Percentiles rank a stretch among this genome's conserved stretches.
These are phyloP conservation scores for Tolypocladium tundrense DNA, from an alignment of 2,329 filamentous ascomycete genomes.

Conservation along the genomic window DNA sequence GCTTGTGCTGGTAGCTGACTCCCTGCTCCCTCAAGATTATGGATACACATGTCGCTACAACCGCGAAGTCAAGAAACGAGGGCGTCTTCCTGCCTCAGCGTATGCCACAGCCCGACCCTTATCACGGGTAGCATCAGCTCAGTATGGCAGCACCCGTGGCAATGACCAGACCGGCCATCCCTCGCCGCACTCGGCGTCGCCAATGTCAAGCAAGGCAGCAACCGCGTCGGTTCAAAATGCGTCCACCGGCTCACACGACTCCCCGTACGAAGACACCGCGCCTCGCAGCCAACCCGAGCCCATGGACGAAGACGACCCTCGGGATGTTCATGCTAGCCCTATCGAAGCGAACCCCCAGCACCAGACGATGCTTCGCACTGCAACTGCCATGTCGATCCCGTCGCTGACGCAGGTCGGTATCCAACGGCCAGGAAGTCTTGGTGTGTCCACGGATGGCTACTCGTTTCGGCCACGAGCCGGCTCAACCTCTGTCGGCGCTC, in stretches of 20 bases:
- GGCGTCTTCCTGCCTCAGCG: slow-evolving; percentile 18
- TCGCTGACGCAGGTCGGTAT: slow-evolving; percentile 11
- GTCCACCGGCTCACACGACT: background rate
- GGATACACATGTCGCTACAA: slow-evolving; percentile 26
- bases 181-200: background rate
- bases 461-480: background rate
- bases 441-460: background rate
- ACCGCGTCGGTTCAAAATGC: background rate
- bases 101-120: background rate
- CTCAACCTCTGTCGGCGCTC: slow-evolving; percentile 1
- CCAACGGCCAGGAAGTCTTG: slow-evolving; percentile 3
- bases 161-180: background rate
- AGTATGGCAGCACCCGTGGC: background rate
- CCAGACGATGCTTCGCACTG: slow-evolving; percentile 3
- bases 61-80: slow-evolving; percentile 25
- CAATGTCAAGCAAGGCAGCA: background rate
- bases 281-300: background rate
- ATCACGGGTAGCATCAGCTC: background rate
- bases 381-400: slow-evolving; percentile 9
- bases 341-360: background rate
- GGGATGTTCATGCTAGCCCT: background rate
- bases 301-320: background rate
- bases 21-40: slow-evolving; percentile 17
- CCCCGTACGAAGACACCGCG: background rate
- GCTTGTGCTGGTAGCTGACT: background rate